Evolutionary conservation across 2,329 filamentous ascomycete species (phyloP), one percentile per base, ranked within the genome.

Genomic region (Triangularia setosa): DNA sequence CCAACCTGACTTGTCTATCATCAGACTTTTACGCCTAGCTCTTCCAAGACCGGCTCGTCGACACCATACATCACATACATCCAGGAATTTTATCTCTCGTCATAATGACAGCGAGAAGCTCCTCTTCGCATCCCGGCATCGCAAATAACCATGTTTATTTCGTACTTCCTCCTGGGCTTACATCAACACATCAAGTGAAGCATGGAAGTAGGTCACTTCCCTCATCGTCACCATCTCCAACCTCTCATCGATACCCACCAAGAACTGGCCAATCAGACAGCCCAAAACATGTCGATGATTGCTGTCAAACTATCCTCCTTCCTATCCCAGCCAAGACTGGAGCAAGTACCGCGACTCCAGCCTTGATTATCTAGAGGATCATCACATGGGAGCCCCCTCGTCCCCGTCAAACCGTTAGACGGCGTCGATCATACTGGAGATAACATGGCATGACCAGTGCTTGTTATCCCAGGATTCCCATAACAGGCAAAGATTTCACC

Each of bases 391-490:
- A 33, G 30, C 4, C 52, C 25, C 25, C 52, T 55, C 52, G 21
- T 55, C 52, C 52, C 52, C 27, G 52, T 55, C 52, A 23, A 24
- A 55, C 52, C 52, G 52, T 55, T 55, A n/a, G 25, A 25, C 4
- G 52, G 52, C 12, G 52, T 55, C 52, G 25, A 55, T 25, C 52
- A 55, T 25, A 27, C 23, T 18, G 52, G 52, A 21, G 23, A 27
- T 28, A 28, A 25, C 40, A 53, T 53, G 58, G 35, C 58, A 60
- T 60, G 58, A 52, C 40, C 40, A 53, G 24, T 48, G 12, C n/a
- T 53, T 52, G 7, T 60, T 60, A 60, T 52, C 40, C 35, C 21
- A 48, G 23, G 35, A 60, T 60, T 60, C 24, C 40, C 35, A 27
- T 24, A 40, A 52, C 25, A 9, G 12, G 18, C 9, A 16, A 44